Base-by-base conservation (phyloP, 2,329 filamentous ascomycete genomes). In the Mariannaea elegans region DNA sequence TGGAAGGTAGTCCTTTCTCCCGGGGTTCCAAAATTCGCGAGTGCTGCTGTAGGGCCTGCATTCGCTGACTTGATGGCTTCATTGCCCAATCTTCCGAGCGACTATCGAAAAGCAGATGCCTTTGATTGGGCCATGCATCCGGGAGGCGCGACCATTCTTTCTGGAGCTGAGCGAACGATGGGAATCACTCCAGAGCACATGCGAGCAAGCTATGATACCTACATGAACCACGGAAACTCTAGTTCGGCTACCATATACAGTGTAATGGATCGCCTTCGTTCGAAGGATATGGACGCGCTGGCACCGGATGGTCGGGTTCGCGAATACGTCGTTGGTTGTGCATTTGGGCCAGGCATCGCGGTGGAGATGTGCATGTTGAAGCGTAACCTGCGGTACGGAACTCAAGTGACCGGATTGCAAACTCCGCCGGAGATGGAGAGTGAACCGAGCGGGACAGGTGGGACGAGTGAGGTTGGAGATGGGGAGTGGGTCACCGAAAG, bases 51-150 rank as follows among this genome's bases (percentile, higher is more conserved):
- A 8, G 73, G 75, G 2, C 81, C 84, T 3, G 80, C 84, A 4
- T 90, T 89, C 66, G 67, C 76, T 14, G 79, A 84, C 23, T 79
- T 90, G 13, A 69, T 88, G 29, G 74, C 80, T 6, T 81, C 80
- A 7, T 71, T 84, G 19, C 76, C 78, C 2, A 63, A 75, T 1
- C 73, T 87, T 3, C 82, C 84, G 1, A 68, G 72, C 5, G 67
- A 73, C 7, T 83, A 82, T 66, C 69, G 73, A n/a, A 64, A 72
- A 0, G 78, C 88, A 0, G 72, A 79, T 0, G 84, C 89, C 59
- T 90, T 90, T 64, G 89, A 92, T 77, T 92, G 89, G 89, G 89
- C 88, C 1, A 83, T 92, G 71, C 89, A 92, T 66, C 89, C 89
- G 0, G 89, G 89, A 4, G 89, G 89, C 16, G 81, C 86, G 1